phyloP scores from a whole-genome alignment of 768 basidiomycete species.

The Mycena vitilis region DNA sequence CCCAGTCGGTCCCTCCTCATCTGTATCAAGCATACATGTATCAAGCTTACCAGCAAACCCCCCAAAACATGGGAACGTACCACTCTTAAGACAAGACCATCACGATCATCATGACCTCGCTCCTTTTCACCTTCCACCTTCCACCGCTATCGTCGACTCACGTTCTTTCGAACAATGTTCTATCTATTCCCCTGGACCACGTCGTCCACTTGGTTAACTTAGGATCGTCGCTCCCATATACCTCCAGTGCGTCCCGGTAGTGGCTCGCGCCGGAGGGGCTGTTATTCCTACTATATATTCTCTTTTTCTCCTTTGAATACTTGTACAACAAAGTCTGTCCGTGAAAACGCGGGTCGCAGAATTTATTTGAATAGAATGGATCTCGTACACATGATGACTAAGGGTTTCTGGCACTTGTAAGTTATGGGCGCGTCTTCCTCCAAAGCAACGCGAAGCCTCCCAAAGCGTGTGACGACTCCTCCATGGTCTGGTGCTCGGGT shows the following conservation, averaged over 20 bases:
- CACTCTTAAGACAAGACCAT: conserved; percentile 59
- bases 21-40: conserved; percentile 88
- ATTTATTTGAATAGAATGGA: conserved; percentile 32
- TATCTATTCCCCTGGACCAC: conserved; percentile 30
- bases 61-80: conserved; percentile 84
- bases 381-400: background rate
- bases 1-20: conserved; percentile 69
- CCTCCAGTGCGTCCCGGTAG: conserved; percentile 14
- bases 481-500: conserved; percentile 62
- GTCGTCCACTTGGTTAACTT: conserved; percentile 33
- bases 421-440: conserved; percentile 73
- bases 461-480: conserved; percentile 56
- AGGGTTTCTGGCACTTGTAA: background rate
- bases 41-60: conserved; percentile 83
- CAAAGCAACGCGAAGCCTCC: conserved; percentile 68
- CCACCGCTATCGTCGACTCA: conserved; percentile 32
- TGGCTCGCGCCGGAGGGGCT: conserved; percentile 51
- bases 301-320: conserved; percentile 44
- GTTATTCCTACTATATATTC: conserved; percentile 48
- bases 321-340: conserved; percentile 60
- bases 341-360: conserved; percentile 29
- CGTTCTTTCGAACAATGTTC: conserved; percentile 31
- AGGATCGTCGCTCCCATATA: conserved; percentile 34
- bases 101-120: conserved; percentile 49
- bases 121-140: conserved; percentile 38